Percentiles rank a stretch among this genome's conserved stretches.
Evolutionary conservation across 139 green algal species (phyloP).

Genomic region (Volvox reticuliferus): DNA sequence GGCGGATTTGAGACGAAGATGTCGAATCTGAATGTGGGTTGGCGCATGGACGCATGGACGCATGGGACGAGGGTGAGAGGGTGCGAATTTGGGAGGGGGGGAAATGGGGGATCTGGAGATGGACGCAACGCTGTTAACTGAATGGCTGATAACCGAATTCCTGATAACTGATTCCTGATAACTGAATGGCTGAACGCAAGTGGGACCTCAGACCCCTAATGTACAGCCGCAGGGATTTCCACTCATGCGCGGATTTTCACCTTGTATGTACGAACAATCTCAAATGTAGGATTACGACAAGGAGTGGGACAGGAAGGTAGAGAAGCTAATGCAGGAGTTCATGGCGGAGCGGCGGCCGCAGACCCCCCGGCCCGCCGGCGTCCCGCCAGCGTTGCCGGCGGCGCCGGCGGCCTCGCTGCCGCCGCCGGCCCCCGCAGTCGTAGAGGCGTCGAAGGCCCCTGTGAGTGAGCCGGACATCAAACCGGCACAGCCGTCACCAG

Average conservation of each 20-base stretch:
- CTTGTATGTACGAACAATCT: too few species aligned
- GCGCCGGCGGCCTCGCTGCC: not conserved
- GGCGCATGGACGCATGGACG: too few species aligned
- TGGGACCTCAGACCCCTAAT: too few species aligned
- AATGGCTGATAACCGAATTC: too few species aligned
- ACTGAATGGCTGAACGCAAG: too few species aligned
- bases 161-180: too few species aligned
- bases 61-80: not conserved
- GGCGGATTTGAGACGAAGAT: too few species aligned
- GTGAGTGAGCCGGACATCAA: not conserved
- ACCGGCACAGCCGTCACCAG: not conserved
- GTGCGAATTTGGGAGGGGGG: not conserved
- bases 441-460: not conserved
- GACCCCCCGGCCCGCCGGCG: not conserved
- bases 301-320: slow-evolving; percentile 15
- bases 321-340: not conserved
- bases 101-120: not conserved
- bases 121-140: too few species aligned
- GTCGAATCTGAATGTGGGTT: too few species aligned
- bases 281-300: slow-evolving; percentile 11
- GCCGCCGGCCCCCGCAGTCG: too few species aligned
- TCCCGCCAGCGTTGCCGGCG: not conserved
- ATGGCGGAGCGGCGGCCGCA: not conserved
- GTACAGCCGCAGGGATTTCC: too few species aligned
- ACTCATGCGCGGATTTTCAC: too few species aligned